phyloP scores from a whole-genome alignment of 805 yeast genomes.

The Priceomyces castillae region DNA sequence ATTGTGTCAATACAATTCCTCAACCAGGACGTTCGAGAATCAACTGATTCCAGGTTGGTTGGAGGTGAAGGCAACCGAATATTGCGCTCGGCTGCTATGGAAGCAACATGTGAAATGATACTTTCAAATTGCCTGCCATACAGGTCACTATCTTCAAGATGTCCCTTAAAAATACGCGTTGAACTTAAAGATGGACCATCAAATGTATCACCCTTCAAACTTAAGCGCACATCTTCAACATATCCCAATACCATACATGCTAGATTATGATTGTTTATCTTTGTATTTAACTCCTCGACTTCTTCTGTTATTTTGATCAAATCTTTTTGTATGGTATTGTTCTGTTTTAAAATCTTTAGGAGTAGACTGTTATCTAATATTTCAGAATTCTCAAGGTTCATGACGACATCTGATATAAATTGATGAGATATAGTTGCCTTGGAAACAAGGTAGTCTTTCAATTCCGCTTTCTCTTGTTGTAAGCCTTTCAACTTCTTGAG shows the following conservation, averaged over 20 bases:
- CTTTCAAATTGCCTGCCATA: slow-evolving; percentile 34
- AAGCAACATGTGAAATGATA: slow-evolving; percentile 45
- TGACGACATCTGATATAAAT: slow-evolving; percentile 28
- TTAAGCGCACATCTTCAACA: slow-evolving; percentile 40
- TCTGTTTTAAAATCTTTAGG: slow-evolving; percentile 32
- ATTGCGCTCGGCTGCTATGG: slow-evolving; percentile 43
- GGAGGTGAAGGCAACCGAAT: slow-evolving; percentile 38
- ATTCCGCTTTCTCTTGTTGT: slow-evolving; percentile 29
- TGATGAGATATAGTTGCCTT: slow-evolving; percentile 32
- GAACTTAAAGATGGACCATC: slow-evolving; percentile 9
- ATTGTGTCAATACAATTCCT: slow-evolving; percentile 38
- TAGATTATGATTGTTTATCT: slow-evolving; percentile 41
- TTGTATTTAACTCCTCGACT: slow-evolving; percentile 23
- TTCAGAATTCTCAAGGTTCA: slow-evolving; percentile 11
- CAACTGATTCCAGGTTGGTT: slow-evolving; percentile 16
- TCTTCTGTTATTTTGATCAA: slow-evolving; percentile 24
- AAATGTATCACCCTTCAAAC: slow-evolving; percentile 9
- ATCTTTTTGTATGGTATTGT: slow-evolving; percentile 29
- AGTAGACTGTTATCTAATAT: slow-evolving; percentile 27
- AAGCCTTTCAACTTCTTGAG: slow-evolving; percentile 26
- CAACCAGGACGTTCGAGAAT: slow-evolving; percentile 34
- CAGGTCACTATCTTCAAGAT: neutral
- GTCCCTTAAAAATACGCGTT: neutral
- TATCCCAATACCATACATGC: slow-evolving; percentile 48
- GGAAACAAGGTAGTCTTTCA: slow-evolving; percentile 27